Percentiles rank a stretch among this genome's conserved stretches.
These are phyloP conservation scores for Croton laevigatus DNA, from an alignment of 441 rosid species.

Conservation along the genomic window DNA sequence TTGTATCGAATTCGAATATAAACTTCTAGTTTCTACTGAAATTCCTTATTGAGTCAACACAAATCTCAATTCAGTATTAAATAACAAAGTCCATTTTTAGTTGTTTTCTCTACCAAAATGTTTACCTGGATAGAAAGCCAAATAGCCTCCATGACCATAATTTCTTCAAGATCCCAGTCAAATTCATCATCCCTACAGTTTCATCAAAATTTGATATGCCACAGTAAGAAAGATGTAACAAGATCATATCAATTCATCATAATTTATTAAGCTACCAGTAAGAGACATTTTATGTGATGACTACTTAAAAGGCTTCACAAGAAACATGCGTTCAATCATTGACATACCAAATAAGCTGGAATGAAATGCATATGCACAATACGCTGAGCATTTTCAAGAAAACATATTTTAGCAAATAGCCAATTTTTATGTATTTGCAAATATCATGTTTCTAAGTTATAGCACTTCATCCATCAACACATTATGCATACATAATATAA, in stretches of 20 bases:
- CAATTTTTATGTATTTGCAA: not conserved
- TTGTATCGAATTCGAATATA: too few species aligned
- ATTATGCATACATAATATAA: too few species aligned
- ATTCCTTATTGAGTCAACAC: too few species aligned
- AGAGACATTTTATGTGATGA: not conserved
- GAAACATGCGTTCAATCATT: not conserved
- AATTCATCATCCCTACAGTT: conserved; percentile 74
- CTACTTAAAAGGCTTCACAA: not conserved
- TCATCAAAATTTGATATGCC: conserved; percentile 9
- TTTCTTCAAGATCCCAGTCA: conserved; percentile 91
- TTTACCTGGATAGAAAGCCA: conserved; percentile 95
- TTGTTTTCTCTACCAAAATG: too few species aligned
- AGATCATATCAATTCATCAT: conserved; percentile 12
- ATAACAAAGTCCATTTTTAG: too few species aligned
- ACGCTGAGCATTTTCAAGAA: not conserved
- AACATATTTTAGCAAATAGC: not conserved
- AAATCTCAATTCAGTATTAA: too few species aligned
- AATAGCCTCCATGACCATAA: conserved; percentile 97
- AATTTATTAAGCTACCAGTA: not conserved
- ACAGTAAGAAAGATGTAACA: conserved; percentile 2
- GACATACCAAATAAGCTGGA: not conserved
- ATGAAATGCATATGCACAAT: not conserved
- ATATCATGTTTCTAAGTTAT: not conserved
- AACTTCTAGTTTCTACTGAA: too few species aligned
- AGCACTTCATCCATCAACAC: not conserved